phyloP scores from a whole-genome alignment of 768 basidiomycete species.

The Harrya chromipes region DNA sequence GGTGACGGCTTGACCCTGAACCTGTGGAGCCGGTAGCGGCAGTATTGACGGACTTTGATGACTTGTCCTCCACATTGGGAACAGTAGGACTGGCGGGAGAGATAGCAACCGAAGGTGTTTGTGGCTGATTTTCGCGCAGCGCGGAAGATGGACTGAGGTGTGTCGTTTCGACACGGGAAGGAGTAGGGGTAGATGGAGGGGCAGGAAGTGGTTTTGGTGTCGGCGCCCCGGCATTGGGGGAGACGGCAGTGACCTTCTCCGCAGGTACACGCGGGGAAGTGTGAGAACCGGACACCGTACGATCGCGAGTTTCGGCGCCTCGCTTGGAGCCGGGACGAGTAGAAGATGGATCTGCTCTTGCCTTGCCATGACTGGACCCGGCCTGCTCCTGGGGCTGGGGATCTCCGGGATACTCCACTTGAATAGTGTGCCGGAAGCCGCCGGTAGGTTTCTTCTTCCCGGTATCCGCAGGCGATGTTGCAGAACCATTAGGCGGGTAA shows the following conservation, averaged over 20 bases:
- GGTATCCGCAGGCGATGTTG: slow-evolving; percentile 38
- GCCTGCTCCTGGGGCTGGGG: slow-evolving; percentile 29
- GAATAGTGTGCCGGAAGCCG: slow-evolving; percentile 86
- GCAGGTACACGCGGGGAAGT: background rate
- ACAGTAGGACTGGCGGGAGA: slow-evolving; percentile 43
- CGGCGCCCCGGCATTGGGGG: slow-evolving; percentile 9
- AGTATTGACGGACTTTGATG: slow-evolving; percentile 27
- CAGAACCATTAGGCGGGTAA: slow-evolving; percentile 23
- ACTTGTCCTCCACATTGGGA: slow-evolving; percentile 28
- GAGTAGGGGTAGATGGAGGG: slow-evolving; percentile 18
- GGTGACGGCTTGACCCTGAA: slow-evolving; percentile 49
- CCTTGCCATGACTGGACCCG: slow-evolving; percentile 21
- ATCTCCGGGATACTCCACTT: slow-evolving; percentile 86
- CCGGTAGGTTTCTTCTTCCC: slow-evolving; percentile 43
- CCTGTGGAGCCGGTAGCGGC: slow-evolving; percentile 33
- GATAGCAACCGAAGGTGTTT: slow-evolving; percentile 33
- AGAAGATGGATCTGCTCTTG: slow-evolving; percentile 13
- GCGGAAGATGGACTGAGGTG: slow-evolving; percentile 23
- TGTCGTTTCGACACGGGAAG: slow-evolving; percentile 21
- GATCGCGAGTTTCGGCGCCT: slow-evolving; percentile 15
- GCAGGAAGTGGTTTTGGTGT: slow-evolving; percentile 32
- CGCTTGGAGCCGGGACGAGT: slow-evolving; percentile 16
- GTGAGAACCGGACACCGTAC: slow-evolving; percentile 13
- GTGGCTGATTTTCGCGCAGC: slow-evolving; percentile 26
- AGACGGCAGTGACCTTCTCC: slow-evolving; percentile 18